A percentile compares a stretch with the other conserved stretches of the same genome.
These are phyloP conservation scores for Cryptococcus hybrid DNA, from an alignment of 1,284 basidiomycete genomes.

Conservation along the genomic window DNA sequence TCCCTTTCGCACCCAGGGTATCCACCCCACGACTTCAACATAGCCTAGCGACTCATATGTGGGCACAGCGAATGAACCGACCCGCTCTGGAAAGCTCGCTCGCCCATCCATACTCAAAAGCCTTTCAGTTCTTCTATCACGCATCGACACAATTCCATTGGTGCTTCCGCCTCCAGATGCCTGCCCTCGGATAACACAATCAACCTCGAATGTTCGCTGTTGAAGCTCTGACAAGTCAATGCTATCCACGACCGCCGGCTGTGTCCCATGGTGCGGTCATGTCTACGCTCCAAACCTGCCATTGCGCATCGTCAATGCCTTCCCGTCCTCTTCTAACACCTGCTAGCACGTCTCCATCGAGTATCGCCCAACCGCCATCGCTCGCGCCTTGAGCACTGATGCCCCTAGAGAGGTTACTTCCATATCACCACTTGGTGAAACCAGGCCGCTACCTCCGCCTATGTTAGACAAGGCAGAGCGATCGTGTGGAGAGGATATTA, in stretches of 20 bases:
- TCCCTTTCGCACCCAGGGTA: conserved; percentile 5
- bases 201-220: background rate
- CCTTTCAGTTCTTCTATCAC: conserved; percentile 32
- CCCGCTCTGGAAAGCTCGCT: conserved; percentile 29
- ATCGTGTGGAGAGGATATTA: conserved; percentile 2
- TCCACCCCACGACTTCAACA: conserved; percentile 22
- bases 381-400: conserved; percentile 10
- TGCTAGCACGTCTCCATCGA: conserved; percentile 20
- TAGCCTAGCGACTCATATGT: conserved; percentile 34
- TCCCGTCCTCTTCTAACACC: conserved; percentile 26
- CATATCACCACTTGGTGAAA: conserved; percentile 21
- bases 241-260: conserved; percentile 18
- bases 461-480: background rate
- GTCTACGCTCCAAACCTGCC: conserved; percentile 39
- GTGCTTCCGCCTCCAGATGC: background rate
- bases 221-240: conserved; percentile 6
- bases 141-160: conserved; percentile 22
- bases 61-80: conserved; percentile 24
- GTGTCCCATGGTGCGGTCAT: conserved; percentile 35
- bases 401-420: conserved; percentile 32
- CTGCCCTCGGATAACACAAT: background rate
- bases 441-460: background rate
- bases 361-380: conserved; percentile 20
- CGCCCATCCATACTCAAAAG: conserved; percentile 37
- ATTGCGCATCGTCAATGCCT: conserved; percentile 41